These are phyloP conservation scores for Arthrobotrys sphaeroides DNA, from an alignment of 2,329 filamentous ascomycete species.

Conservation along the genomic window DNA sequence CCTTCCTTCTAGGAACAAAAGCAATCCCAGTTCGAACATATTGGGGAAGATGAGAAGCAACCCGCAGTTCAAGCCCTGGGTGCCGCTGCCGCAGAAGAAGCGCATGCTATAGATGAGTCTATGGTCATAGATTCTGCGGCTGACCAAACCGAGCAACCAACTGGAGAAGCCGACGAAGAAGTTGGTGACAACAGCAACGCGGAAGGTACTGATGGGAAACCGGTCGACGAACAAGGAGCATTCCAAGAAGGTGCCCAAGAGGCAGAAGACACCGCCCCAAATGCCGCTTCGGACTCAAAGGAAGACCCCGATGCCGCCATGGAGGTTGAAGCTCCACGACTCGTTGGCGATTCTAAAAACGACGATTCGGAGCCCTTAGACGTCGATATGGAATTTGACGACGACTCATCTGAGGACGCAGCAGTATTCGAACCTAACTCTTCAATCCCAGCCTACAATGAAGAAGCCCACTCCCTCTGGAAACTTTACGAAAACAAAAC, in stretches of 20 bases:
- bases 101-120: conserved; percentile 82
- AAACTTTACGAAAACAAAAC: conserved; percentile 83
- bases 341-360: conserved; percentile 18
- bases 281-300: conserved; percentile 10
- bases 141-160: conserved; percentile 59
- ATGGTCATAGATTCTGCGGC: conserved; percentile 82
- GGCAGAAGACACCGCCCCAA: conserved; percentile 1
- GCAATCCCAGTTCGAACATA: conserved; percentile 90
- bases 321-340: conserved; percentile 32
- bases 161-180: conserved; percentile 61
- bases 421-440: background rate
- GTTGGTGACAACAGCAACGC: conserved; percentile 60
- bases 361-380: conserved; percentile 18
- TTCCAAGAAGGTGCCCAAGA: conserved; percentile 31
- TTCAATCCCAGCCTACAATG: conserved; percentile 57
- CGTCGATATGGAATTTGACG: conserved; percentile 38
- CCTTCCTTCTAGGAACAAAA: conserved; percentile 69
- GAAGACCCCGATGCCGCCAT: conserved; percentile 31
- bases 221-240: conserved; percentile 29
- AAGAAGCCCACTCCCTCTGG: conserved; percentile 80
- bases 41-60: conserved; percentile 81
- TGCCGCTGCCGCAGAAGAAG: conserved; percentile 85
- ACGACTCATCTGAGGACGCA: background rate
- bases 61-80: conserved; percentile 93
- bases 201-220: conserved; percentile 60